These are phyloP conservation scores for Ulmus americana DNA, from an alignment of 331 rosid genomes.

Conservation along the genomic window DNA sequence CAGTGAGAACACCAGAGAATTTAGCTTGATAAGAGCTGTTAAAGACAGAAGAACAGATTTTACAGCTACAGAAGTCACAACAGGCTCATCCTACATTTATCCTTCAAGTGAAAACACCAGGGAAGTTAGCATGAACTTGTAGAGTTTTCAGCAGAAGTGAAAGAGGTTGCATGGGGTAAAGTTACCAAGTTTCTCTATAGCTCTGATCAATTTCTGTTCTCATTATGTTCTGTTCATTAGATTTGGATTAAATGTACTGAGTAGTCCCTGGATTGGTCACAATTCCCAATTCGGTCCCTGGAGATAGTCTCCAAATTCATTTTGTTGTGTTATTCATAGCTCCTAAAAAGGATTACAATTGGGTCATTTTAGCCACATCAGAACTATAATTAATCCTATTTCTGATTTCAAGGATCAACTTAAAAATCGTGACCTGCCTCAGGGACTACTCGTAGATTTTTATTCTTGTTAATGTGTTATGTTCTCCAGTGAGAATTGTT, in stretches of 20 bases:
- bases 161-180: background rate
- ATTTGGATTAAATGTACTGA: too few species aligned
- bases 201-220: background rate
- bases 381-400: too few species aligned
- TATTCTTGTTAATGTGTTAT: background rate
- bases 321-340: too few species aligned
- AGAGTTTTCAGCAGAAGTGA: slow-evolving; percentile 20
- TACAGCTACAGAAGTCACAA: slow-evolving; percentile 18
- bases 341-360: too few species aligned
- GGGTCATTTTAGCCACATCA: too few species aligned
- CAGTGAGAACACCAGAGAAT: slow-evolving; percentile 3
- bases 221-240: too few species aligned
- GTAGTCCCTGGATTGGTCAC: too few species aligned
- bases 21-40: slow-evolving; percentile 46
- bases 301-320: too few species aligned
- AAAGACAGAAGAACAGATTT: slow-evolving; percentile 42
- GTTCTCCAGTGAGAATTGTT: background rate
- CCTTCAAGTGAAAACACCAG: slow-evolving; percentile 9
- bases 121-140: slow-evolving; percentile 8
- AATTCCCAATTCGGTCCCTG: too few species aligned
- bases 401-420: too few species aligned
- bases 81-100: slow-evolving; percentile 21
- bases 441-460: background rate
- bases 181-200: too few species aligned
- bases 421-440: background rate